Conservation (phyloP, 1,284 basidiomycete genomes). For the Ceratobasidium papillatum region DNA sequence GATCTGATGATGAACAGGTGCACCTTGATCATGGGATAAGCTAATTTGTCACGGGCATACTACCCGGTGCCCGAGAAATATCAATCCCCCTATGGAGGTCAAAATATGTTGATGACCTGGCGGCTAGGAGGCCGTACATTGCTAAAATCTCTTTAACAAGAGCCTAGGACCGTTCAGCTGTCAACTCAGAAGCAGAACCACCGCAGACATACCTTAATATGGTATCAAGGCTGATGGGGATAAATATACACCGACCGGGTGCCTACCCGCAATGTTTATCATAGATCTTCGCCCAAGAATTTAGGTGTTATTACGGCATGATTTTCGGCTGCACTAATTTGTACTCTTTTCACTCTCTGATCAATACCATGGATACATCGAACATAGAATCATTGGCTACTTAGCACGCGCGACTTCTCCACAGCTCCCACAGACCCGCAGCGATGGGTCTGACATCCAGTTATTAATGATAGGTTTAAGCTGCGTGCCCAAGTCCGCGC, state of each 20-base stretch:
- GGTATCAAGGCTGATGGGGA: background rate
- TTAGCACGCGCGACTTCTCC: conserved; percentile 72
- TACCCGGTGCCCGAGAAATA: background rate
- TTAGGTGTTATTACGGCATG: background rate
- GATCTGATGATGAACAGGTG: too few species aligned
- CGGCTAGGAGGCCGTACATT: background rate
- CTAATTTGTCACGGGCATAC: background rate
- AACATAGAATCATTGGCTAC: conserved; percentile 49
- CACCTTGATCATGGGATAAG: too few species aligned
- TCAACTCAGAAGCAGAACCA: background rate
- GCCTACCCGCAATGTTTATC: background rate
- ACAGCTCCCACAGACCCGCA: conserved; percentile 76
- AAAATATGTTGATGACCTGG: too few species aligned
- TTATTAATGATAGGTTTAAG: conserved; percentile 89
- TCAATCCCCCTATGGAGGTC: background rate
- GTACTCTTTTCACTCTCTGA: background rate
- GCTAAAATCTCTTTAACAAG: background rate
- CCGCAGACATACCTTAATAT: background rate
- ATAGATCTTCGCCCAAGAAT: background rate
- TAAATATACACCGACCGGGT: background rate
- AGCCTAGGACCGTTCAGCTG: background rate
- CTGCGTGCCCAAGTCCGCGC: conserved; percentile 91
- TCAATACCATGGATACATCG: background rate
- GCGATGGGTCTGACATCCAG: conserved; percentile 69
- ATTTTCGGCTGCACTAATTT: background rate